Evolutionary conservation across 192 early-diverging fungal genomes (phyloP), one percentile per base, ranked within the genome.

Genomic region (Entomortierella chlamydospora): DNA sequence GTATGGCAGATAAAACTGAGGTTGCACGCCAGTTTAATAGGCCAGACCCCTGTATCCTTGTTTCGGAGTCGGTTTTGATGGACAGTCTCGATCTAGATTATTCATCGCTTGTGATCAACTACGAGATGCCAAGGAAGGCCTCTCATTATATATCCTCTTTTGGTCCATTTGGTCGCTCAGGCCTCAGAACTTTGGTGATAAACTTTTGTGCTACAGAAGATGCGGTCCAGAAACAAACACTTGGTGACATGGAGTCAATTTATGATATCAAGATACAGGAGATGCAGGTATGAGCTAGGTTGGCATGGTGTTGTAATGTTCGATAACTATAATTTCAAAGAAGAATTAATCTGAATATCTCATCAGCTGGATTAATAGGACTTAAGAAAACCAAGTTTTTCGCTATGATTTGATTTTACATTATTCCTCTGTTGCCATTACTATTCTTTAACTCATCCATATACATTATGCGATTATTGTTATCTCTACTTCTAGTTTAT

Each of bases 1-100:
- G 76, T 25, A 66, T 79, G 76, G 76, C 76, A 5, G 76, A 79
- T 47, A 79, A 79, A 56, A 79, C 76, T 1, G 68, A 70, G 30
- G 57, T 70, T 6, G 76, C 67, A 8, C 59, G 67, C 10, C 62
- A 70, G 30, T 79, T 70, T 31, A 79, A 79, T 33, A 25, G 23
- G 8, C 68, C 76, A 10, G 76, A 79, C 4, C 60, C 52, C 1
- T 79, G 76, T 37, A 70, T 79, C 39, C 57, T 79, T 9, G 76
- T 79, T 8, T 65, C 56, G 2, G 76, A 79, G 42, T 68, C 43
- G 9, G 33, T 54, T 25, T 26, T 79, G 61, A 65, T 79, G 68
- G 76, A 79, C 13, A 70, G 61, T 47, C 37, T 79, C 28, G 76
- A 79, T 61, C 43, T 79, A 57, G 63, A 79, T 52, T 68, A 70